These are phyloP conservation scores for Gossypium davidsonii DNA, from an alignment of 441 rosid species.

Conservation along the genomic window DNA sequence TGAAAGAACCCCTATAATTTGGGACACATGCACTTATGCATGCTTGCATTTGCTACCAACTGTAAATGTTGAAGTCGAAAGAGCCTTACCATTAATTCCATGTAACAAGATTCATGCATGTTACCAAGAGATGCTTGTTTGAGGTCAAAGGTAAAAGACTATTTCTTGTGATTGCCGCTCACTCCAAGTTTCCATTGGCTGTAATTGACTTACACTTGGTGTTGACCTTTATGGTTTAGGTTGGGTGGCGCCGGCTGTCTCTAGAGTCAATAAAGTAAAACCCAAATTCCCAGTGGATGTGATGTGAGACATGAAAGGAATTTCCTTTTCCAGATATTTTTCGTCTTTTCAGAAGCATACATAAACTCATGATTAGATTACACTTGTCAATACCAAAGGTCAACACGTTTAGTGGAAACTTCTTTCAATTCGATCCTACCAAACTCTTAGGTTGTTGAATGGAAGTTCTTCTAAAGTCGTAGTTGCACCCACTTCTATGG, in stretches of 20 bases:
- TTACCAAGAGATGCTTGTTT: not conserved
- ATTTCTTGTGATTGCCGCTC: not conserved
- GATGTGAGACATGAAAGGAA: too few species aligned
- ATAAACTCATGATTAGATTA: not conserved
- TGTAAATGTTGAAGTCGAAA: not conserved
- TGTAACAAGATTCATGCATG: not conserved
- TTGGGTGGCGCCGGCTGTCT: too few species aligned
- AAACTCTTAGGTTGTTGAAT: not conserved
- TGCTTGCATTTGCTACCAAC: not conserved
- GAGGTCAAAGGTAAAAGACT: not conserved
- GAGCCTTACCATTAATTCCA: not conserved
- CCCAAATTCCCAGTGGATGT: too few species aligned
- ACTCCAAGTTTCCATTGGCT: too few species aligned
- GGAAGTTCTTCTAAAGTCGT: not conserved
- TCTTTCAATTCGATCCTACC: not conserved
- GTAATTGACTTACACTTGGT: too few species aligned
- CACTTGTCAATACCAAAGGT: not conserved
- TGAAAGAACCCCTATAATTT: not conserved
- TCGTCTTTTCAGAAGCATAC: not conserved
- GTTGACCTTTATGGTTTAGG: too few species aligned
- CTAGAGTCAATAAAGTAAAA: too few species aligned
- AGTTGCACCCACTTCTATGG: not conserved
- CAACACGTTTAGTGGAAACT: not conserved
- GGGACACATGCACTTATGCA: not conserved
- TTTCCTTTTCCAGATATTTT: not conserved